Base-by-base conservation (phyloP, 139 green algal genomes). In the Picochlorum sp. region DNA sequence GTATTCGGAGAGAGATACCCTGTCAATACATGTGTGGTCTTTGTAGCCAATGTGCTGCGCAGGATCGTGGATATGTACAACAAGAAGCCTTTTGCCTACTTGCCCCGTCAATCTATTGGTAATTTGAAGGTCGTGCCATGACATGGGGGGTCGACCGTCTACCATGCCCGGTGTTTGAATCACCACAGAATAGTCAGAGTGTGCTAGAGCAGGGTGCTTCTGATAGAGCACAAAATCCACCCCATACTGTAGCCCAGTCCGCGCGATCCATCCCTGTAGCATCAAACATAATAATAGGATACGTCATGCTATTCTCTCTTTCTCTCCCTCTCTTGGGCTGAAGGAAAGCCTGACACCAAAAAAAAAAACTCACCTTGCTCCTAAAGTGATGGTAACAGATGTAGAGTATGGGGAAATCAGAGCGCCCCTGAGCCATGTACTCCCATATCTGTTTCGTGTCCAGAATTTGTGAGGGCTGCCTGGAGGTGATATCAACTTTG, bases 231-330 rank as follows among this genome's bases (percentile, higher is more conserved):
- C 80, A 45, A 77, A 77, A 57, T 86, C 75, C 9, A 67, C 71
- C 4, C 80, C 80, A 60, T 86, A 86, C 67, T 82, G 77, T 16
- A 86, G 60, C 2, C 80, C 80, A 1, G 80, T 86, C 15, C 79
- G 66, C 1, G 75, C 56, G 20, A 86, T 73, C 79, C 79, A 86
- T 13, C 80, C 79, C 75, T 54, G 47, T 7, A 30, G 28, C 8
- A 54, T 41, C 34, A 41, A 60, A 20, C 14, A 7, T 18, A 11
- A 7, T 18, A 11, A 23, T 47, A 23, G 45, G 4, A 1, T 13
- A 59, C 11, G n/a, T 55, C 23, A 65, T 21, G 24, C 11, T 20
- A 3, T 14, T 60, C 49, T 21, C 49, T 9, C 21, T 18, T 0
- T 21, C 24, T n/a, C 3, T 20, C 14, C 0, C 14, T 16, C 45